Evolutionary conservation across 2,329 filamentous ascomycete genomes (phyloP), one percentile per base, ranked within the genome.

Genomic region (Trichoderma cornu-damae): DNA sequence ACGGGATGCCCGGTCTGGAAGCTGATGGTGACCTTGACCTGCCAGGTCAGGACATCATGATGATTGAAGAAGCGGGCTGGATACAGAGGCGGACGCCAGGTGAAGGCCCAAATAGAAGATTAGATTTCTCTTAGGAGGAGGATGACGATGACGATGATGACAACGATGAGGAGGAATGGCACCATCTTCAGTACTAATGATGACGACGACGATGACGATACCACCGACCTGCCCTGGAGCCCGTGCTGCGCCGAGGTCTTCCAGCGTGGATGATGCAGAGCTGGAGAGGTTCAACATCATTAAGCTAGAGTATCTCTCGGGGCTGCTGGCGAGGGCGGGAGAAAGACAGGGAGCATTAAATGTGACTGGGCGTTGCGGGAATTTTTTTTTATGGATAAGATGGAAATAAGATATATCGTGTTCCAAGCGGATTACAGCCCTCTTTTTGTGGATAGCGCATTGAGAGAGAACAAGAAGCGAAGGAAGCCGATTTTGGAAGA

Each of bases 231-330:
- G 12, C 37, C n/a, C 46, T 51, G 51, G 37, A 52, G 51, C 42
- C 30, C 38, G 54, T 40, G 43, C 54, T 34, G 12, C 49, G 16
- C 28, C 40, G 7, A 42, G 34, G 26, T 28, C 22, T 8, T 43
- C 49, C 18, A 28, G 53, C 28, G 37, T 47, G 16, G 42, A 37
- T n/a, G 16, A 63, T 48, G 61, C 64, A n/a, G 67, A 64, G 42
- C 61, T 64, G 32, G 68, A 68, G 59, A 63, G 60, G 26, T 66
- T 71, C 55, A 66, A 68, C 58, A 59, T 67, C 26, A 59, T 69
- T 57, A 64, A 68, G 53, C 52, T 66, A 51, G 64, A 65, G 42
- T 66, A 68, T 20, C 49, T 69, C 57, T 59, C 61, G 57, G 63
- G 58, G 54, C 56, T 66, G 50, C 49, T 68, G 60, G 63, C 62